A percentile compares a stretch with the other conserved stretches of the same genome.
Evolutionary conservation across 208 protist species (phyloP).

Genomic region (Giardia muris): DNA sequence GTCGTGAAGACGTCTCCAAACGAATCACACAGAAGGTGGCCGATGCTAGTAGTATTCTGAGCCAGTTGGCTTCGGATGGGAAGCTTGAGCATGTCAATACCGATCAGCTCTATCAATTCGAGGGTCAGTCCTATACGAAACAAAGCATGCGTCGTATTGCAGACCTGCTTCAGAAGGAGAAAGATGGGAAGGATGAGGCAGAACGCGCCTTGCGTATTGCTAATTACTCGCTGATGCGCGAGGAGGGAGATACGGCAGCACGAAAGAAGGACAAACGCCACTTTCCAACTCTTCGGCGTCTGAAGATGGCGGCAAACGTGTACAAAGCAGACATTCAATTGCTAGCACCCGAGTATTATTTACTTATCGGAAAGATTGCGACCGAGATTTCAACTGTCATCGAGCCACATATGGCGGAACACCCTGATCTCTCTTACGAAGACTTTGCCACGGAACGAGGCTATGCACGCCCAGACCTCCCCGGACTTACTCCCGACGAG

Average conservation of each 20-base stretch:
- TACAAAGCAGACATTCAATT: conserved; percentile 23
- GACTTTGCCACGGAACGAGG: background rate
- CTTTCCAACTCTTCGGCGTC: background rate
- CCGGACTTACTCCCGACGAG: conserved; percentile 10
- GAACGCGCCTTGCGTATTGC: background rate
- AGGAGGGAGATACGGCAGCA: background rate
- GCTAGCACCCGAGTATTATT: background rate
- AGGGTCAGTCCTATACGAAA: conserved; percentile 9
- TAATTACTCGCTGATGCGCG: background rate
- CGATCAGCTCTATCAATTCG: conserved; percentile 6
- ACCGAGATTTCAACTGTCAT: background rate
- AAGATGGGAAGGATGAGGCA: background rate
- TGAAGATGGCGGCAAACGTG: background rate
- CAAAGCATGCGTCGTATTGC: background rate
- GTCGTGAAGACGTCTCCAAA: background rate
- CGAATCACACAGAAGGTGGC: background rate
- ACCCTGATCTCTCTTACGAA: background rate
- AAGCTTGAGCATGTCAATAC: conserved; percentile 1
- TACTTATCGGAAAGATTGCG: background rate
- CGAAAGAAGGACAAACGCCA: background rate
- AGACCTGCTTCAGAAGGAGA: background rate
- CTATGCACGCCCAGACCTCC: background rate
- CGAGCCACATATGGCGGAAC: background rate
- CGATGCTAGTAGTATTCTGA: background rate
- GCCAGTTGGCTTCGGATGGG: background rate